Evolutionary conservation across 2,329 filamentous ascomycete genomes (phyloP).

Genomic region (Colletotrichum brevisporum): DNA sequence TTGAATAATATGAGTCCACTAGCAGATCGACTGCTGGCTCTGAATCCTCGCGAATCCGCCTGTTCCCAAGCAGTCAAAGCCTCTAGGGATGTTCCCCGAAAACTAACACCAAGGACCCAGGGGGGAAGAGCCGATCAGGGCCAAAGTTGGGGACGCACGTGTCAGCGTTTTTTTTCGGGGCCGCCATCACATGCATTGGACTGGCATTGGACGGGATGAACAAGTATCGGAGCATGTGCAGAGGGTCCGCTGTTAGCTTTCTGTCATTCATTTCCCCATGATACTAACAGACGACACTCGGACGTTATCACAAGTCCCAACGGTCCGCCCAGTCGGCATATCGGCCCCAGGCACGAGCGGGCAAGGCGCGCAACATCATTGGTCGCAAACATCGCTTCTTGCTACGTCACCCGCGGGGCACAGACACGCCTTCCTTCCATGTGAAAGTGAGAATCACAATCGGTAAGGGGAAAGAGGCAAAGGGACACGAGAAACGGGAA

Average conservation of each 20-base stretch:
- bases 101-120: background rate
- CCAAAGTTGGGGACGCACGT: slow-evolving; percentile 40
- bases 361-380: slow-evolving; percentile 10
- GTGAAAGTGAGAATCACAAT: slow-evolving; percentile 21
- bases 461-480: background rate
- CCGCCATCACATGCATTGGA: slow-evolving; percentile 41
- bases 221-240: slow-evolving; percentile 20
- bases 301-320: background rate
- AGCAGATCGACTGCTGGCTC: too few relatives aligned
- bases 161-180: slow-evolving; percentile 33
- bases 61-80: too few relatives aligned
- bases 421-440: slow-evolving; percentile 31
- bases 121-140: slow-evolving; percentile 19
- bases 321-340: slow-evolving; percentile 36
- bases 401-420: slow-evolving; percentile 33
- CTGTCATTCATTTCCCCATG: rapidly evolving
- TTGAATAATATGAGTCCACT: too few relatives aligned
- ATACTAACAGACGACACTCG: too few relatives aligned
- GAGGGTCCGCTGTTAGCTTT: background rate
- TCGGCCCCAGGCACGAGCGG: slow-evolving; percentile 40
- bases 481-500: background rate
- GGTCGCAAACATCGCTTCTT: background rate
- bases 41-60: too few relatives aligned
- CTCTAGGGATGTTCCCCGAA: background rate
- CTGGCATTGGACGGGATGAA: slow-evolving; percentile 33